Evolutionary conservation across 2,329 filamentous ascomycete genomes (phyloP).

Genomic region (Aspergillus sp.): DNA sequence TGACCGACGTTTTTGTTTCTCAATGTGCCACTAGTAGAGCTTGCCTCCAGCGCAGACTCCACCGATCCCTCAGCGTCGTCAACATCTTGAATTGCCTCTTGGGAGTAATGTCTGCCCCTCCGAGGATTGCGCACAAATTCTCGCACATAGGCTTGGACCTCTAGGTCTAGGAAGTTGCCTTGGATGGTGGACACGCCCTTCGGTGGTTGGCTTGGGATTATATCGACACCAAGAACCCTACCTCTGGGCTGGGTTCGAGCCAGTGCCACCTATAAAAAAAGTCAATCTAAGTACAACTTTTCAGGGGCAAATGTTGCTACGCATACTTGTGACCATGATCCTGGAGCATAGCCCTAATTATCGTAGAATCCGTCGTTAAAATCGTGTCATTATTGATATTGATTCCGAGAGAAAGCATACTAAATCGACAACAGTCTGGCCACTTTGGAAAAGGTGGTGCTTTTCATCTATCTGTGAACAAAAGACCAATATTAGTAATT

Average conservation of each 20-base stretch:
- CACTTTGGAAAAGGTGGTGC: constrained; percentile 73
- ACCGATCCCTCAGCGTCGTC: neutral
- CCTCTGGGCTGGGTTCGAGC: constrained; percentile 74
- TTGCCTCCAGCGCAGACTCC: neutral
- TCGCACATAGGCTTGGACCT: constrained; percentile 74
- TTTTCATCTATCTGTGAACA: constrained; percentile 71
- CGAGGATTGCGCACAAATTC: constrained; percentile 69
- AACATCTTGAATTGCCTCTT: constrained; percentile 4
- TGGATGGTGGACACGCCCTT: constrained; percentile 92
- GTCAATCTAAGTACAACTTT: constrained; percentile 1
- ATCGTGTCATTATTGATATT: neutral
- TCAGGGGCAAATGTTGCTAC: neutral
- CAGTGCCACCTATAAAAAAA: constrained; percentile 67
- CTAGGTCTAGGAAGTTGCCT: constrained; percentile 80
- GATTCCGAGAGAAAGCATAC: constrained; percentile 45
- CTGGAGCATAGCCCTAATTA: constrained; percentile 51
- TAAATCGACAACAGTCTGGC: constrained; percentile 87
- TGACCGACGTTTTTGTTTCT: neutral
- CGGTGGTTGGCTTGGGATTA: constrained; percentile 89
- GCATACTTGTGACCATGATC: constrained; percentile 59
- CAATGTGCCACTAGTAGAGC: neutral
- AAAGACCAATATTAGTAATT: neutral
- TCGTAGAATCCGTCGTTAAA: neutral
- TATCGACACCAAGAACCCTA: constrained; percentile 84
- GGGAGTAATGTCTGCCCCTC: constrained; percentile 52